Evolutionary conservation across 192 early-diverging fungal species (phyloP), one percentile per base, ranked within the genome.

Genomic region (Coemansia sp.): DNA sequence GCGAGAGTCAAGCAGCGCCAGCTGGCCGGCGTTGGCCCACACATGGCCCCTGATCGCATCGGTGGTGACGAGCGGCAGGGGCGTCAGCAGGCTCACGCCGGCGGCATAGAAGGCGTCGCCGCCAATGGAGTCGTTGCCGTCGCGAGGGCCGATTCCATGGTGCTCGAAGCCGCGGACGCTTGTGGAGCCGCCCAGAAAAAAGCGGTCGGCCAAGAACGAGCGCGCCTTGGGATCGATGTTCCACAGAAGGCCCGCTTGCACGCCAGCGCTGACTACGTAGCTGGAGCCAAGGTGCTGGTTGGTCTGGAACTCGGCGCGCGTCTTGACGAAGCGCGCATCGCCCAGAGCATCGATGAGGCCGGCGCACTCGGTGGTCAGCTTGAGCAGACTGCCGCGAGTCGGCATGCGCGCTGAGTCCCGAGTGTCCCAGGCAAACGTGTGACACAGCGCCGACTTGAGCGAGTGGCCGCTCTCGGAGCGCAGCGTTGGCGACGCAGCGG

Each of bases 141-240:
- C 93, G 62, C 87, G 87, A 7, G 95, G 93, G 22, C 95, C 96
- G 40, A 97, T 80, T 4, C 96, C 96, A 72, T 86, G 86, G 43
- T 89, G 85, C 76, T 84, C 80, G 76, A 99, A 99, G 10, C 96
- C 96, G 35, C 96, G 85, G 10, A 99, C 81, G 23, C 89, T 90
- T 46, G 86, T 84, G 38, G 90, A 89, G 7, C 96, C 96, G 33
- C 96, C 96, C 22, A 99, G 72, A 64, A 89, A 85, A 74, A 97
- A 95, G 34, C 93, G 83, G 79, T 99, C 96, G 9, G 87, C 85
- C 17, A 96, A 75, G n/a, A 86, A 81, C 41, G 91, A 85, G 9
- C 60, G 53, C 19, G 77, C 76, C n/a, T 71, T 71, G 34, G 74
- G 1, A 11, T 33, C 74, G 5, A 91, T 59, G 5, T 87, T 83